phyloP scores from a whole-genome alignment of 192 early-diverging fungal genomes.

The Chytriomyces hyalinus region DNA sequence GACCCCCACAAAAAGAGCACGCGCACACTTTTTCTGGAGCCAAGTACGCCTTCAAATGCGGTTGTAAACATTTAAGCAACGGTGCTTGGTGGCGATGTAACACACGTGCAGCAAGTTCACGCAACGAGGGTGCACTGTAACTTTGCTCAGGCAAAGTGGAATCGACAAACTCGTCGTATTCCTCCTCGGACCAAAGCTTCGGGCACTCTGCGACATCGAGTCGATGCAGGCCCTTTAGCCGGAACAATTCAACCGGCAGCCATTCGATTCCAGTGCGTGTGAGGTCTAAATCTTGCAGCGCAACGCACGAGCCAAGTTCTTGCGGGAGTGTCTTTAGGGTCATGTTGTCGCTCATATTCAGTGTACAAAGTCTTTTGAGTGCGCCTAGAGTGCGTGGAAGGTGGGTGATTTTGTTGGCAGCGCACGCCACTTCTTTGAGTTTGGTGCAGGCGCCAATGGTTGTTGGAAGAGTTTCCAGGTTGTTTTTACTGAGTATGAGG shows the following conservation, averaged over 20 bases:
- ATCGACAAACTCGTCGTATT: slow-evolving; percentile 39
- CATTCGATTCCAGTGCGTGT: slow-evolving; percentile 57
- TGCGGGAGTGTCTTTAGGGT: slow-evolving; percentile 62
- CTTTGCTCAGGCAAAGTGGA: background rate
- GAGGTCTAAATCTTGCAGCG: slow-evolving; percentile 70
- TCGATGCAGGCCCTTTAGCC: slow-evolving; percentile 72
- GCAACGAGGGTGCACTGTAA: slow-evolving; percentile 63
- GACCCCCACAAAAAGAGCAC: slow-evolving; percentile 81
- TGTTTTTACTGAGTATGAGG: slow-evolving; percentile 72
- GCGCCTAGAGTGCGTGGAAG: slow-evolving; percentile 69
- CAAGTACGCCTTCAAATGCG: slow-evolving; percentile 71
- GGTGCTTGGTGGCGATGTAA: slow-evolving; percentile 71
- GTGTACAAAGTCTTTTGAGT: slow-evolving; percentile 65
- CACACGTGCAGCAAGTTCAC: slow-evolving; percentile 77
- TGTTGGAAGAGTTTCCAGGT: slow-evolving; percentile 67
- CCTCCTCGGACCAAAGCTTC: slow-evolving; percentile 37
- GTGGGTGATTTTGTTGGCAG: slow-evolving; percentile 65
- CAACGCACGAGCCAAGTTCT: slow-evolving; percentile 66
- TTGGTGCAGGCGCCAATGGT: slow-evolving; percentile 71
- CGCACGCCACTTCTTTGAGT: slow-evolving; percentile 67
- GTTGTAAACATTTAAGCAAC: slow-evolving; percentile 54
- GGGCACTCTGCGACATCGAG: slow-evolving; percentile 62
- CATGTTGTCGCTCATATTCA: slow-evolving; percentile 67
- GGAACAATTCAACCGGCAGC: slow-evolving; percentile 74
- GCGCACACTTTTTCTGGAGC: slow-evolving; percentile 44